phyloP scores from a whole-genome alignment of 164 flowering plant genomes.

The Sedum album region DNA sequence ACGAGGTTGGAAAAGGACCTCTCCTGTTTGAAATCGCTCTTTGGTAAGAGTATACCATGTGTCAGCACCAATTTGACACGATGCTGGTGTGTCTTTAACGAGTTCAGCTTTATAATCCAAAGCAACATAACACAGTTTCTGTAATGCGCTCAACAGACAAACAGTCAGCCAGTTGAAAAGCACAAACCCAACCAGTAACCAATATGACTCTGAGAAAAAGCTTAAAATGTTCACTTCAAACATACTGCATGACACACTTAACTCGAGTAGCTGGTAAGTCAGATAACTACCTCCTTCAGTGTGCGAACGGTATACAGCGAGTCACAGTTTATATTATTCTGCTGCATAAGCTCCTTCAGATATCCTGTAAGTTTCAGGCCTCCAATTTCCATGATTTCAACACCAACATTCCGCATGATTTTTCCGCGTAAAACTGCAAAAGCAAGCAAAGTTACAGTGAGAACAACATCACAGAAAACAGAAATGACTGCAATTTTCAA shows the following conservation, averaged over 20 bases:
- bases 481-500: background rate
- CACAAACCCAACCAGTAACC: background rate
- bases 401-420: conserved; percentile 84
- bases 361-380: conserved; percentile 79
- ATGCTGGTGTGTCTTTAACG: conserved; percentile 55
- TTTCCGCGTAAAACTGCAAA: conserved; percentile 75
- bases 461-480: background rate
- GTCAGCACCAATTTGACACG: conserved; percentile 50
- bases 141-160: conserved; percentile 16
- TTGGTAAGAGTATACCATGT: conserved; percentile 63
- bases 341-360: conserved; percentile 74
- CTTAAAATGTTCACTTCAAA: background rate
- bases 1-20: conserved; percentile 77
- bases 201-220: background rate
- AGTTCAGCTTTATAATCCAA: conserved; percentile 78
- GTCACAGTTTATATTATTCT: conserved; percentile 48
- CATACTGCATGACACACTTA: background rate
- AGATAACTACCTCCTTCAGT: conserved; percentile 59
- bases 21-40: conserved; percentile 94
- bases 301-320: conserved; percentile 88
- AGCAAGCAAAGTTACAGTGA: background rate
- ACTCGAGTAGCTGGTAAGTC: background rate
- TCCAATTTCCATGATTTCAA: conserved; percentile 76
- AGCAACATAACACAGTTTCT: conserved; percentile 93
- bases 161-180: conserved; percentile 10